These are phyloP conservation scores for Leonotis leonurus DNA, from an alignment of 257 asterid genomes.

Conservation along the genomic window DNA sequence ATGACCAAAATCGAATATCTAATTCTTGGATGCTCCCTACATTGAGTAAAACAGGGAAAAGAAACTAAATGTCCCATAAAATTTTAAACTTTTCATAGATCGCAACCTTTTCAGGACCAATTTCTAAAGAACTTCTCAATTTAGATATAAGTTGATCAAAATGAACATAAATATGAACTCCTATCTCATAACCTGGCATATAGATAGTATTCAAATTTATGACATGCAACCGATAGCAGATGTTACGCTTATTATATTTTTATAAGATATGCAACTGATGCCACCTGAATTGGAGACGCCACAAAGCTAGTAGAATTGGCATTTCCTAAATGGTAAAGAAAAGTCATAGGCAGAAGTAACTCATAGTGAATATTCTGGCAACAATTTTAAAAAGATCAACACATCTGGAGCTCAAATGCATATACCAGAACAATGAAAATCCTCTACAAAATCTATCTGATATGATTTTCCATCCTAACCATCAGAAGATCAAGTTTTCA, in stretches of 20 bases:
- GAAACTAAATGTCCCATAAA: neutral
- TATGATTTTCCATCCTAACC: too few species aligned
- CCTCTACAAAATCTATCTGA: too few species aligned
- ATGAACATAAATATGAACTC: neutral
- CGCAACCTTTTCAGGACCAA: neutral
- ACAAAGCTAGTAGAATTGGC: too few species aligned
- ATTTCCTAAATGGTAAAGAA: neutral
- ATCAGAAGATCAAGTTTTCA: neutral
- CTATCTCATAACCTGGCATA: neutral
- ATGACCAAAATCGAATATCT: neutral
- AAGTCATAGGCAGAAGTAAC: slow-evolving; percentile 6
- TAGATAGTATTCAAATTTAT: slow-evolving; percentile 3
- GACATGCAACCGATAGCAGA: neutral
- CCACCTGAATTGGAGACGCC: neutral
- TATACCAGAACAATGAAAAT: too few species aligned
- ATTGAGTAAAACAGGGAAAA: neutral
- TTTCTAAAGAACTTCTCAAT: neutral
- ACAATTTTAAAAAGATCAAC: too few species aligned
- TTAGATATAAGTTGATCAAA: neutral
- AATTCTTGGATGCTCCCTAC: neutral
- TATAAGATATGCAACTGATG: too few species aligned
- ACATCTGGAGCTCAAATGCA: too few species aligned
- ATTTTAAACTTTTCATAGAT: too few species aligned
- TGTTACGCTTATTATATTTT: neutral
- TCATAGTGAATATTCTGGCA: too few species aligned